Percentiles rank a stretch among this genome's conserved stretches.
Evolutionary conservation across 1,284 basidiomycete species (phyloP).

Genomic region (Malassezia dermatis): DNA sequence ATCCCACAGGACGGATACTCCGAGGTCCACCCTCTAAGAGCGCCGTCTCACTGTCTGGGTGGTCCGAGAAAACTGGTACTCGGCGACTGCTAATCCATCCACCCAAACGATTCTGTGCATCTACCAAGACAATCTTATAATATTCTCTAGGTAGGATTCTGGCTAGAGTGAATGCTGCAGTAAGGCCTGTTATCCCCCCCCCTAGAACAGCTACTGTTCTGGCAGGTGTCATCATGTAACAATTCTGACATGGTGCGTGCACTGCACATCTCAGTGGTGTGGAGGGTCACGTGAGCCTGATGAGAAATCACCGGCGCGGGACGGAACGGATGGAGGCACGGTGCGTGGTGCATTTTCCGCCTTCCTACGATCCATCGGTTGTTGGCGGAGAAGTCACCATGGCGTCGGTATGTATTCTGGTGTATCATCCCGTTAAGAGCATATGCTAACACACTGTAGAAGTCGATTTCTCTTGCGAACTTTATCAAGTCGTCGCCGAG

Average conservation of each 20-base stretch:
- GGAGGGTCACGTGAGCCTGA: conserved; percentile 13
- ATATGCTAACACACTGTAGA: conserved; percentile 5
- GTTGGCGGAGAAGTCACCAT: conserved; percentile 6
- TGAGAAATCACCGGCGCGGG: conserved; percentile 19
- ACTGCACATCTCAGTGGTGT: background rate
- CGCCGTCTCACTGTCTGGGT: conserved; percentile 11
- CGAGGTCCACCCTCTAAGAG: conserved; percentile 40
- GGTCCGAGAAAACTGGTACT: conserved; percentile 43
- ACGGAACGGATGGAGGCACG: conserved; percentile 14
- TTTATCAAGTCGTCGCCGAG: conserved; percentile 62
- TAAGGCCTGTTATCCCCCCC: conserved; percentile 70
- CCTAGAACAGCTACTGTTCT: conserved; percentile 57
- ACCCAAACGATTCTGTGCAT: conserved; percentile 59
- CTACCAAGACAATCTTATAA: conserved; percentile 58
- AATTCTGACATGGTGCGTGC: background rate
- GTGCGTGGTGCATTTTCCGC: conserved; percentile 4
- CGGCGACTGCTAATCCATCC: conserved; percentile 70
- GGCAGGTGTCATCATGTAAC: background rate
- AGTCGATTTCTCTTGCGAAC: conserved; percentile 65
- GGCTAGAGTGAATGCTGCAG: conserved; percentile 66
- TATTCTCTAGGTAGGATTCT: conserved; percentile 56
- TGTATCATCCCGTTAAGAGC: background rate
- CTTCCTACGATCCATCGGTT: conserved; percentile 5
- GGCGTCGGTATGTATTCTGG: conserved; percentile 14
- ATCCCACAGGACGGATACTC: conserved; percentile 36